Evolutionary conservation across 768 basidiomycete species (phyloP).

Genomic region (Megacollybia marginata): DNA sequence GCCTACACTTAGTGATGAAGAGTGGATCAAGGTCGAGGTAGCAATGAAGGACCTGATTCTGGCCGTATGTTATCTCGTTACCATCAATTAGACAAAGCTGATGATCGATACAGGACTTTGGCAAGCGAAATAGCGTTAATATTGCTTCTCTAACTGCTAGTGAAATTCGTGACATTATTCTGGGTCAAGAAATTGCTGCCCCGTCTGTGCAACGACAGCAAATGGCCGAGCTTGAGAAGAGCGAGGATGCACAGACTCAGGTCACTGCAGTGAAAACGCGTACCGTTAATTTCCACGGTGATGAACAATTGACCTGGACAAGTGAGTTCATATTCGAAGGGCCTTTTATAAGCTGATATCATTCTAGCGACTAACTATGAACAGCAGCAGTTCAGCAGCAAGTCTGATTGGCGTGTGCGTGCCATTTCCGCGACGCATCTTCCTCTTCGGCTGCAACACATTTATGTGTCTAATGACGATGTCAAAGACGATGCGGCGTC

Average conservation of each 20-base stretch:
- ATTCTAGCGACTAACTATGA: constrained; percentile 86
- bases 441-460: constrained; percentile 92
- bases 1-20: constrained; percentile 88
- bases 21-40: constrained; percentile 99
- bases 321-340: constrained; percentile 38
- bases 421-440: constrained; percentile 97
- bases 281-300: constrained; percentile 97
- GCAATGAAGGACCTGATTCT: constrained; percentile 97
- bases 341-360: not conserved
- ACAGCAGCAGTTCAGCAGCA: constrained; percentile 97
- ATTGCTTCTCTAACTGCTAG: constrained; percentile 94
- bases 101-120: constrained; percentile 67
- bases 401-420: constrained; percentile 99
- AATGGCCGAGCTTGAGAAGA: constrained; percentile 98
- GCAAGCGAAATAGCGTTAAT: constrained; percentile 98
- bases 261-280: constrained; percentile 96
- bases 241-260: constrained; percentile 87
- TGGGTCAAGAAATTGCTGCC: constrained; percentile 97
- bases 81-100: constrained; percentile 2
- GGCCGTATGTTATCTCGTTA: constrained; percentile 39
- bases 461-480: constrained; percentile 98
- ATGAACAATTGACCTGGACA: constrained; percentile 83
- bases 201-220: constrained; percentile 96
- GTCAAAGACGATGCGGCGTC: constrained; percentile 96
- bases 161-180: constrained; percentile 96